A percentile compares a stretch with the other conserved stretches of the same genome.
Conservation (phyloP, 805 yeast species). For the Candida jianshihensis region DNA sequence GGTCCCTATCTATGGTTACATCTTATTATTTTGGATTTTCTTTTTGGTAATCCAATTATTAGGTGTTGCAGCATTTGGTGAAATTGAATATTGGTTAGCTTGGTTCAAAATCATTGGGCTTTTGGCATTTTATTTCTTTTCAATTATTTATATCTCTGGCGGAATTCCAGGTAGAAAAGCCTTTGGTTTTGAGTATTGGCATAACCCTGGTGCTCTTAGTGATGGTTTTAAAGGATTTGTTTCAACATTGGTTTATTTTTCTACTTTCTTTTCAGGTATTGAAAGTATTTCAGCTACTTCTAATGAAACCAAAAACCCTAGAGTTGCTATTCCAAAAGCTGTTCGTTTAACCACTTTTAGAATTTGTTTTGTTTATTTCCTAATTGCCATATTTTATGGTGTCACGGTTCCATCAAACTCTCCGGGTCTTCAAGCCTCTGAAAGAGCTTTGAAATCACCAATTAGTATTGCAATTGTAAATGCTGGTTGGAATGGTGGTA, state of each 20-base stretch:
- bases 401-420: slow-evolving; percentile 62
- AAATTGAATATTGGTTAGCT: slow-evolving; percentile 49
- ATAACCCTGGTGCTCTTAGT: slow-evolving; percentile 28
- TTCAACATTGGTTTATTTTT: slow-evolving; percentile 58
- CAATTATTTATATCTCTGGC: slow-evolving; percentile 39
- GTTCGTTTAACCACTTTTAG: slow-evolving; percentile 59
- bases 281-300: slow-evolving; percentile 71
- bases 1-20: slow-evolving; percentile 50
- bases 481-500: slow-evolving; percentile 59
- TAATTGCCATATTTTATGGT: slow-evolving; percentile 60
- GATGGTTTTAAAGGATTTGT: slow-evolving; percentile 50
- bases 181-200: slow-evolving; percentile 25
- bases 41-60: slow-evolving; percentile 44
- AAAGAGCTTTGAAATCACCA: slow-evolving; percentile 52
- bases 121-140: slow-evolving; percentile 42
- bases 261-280: slow-evolving; percentile 73
- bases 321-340: slow-evolving; percentile 65
- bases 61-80: slow-evolving; percentile 51
- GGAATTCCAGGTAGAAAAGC: slow-evolving; percentile 29
- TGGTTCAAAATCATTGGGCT: slow-evolving; percentile 42
- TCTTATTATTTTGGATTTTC: slow-evolving; percentile 44
- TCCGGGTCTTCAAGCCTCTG: slow-evolving; percentile 32
- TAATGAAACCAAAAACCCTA: slow-evolving; percentile 66
- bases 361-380: slow-evolving; percentile 56
- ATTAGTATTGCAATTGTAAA: slow-evolving; percentile 63